Percentiles rank a stretch among this genome's conserved stretches.
Evolutionary conservation across 768 basidiomycete species (phyloP).

Genomic region (Rhodotorula kratochvilovae): DNA sequence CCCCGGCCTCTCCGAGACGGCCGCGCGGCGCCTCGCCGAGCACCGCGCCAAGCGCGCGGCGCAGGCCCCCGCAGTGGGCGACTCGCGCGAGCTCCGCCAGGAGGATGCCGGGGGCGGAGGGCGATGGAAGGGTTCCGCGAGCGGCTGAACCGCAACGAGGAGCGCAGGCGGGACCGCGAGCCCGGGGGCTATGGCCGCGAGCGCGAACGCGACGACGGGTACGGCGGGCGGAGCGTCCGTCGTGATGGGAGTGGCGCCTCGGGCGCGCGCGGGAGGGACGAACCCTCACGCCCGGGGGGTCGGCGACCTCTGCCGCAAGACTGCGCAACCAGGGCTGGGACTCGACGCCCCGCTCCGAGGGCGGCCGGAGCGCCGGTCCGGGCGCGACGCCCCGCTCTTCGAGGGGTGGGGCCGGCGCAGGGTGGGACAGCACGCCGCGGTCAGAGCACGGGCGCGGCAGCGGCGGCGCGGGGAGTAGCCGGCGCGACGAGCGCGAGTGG

Average conservation of each 20-base stretch:
- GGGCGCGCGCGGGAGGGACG: constrained; percentile 44
- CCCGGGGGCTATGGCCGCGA: constrained; percentile 48
- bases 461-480: neutral
- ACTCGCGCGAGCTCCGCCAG: constrained; percentile 22
- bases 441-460: neutral
- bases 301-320: constrained; percentile 58
- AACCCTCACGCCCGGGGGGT: constrained; percentile 28
- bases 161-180: constrained; percentile 51
- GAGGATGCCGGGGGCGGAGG: constrained; percentile 29
- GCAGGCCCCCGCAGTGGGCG: constrained; percentile 52
- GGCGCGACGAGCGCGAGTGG: constrained; percentile 37
- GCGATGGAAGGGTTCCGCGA: constrained; percentile 60
- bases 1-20: constrained; percentile 76
- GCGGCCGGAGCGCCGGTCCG: constrained; percentile 16
- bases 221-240: neutral
- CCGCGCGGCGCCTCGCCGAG: constrained; percentile 69
- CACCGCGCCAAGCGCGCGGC: constrained; percentile 65
- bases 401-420: neutral
- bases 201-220: constrained; percentile 36
- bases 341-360: constrained; percentile 58
- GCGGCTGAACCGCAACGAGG: constrained; percentile 62
- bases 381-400: constrained; percentile 39
- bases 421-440: neutral
- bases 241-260: no score
- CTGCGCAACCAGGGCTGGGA: constrained; percentile 93